Percentiles rank a stretch among this genome's conserved stretches.
Evolutionary conservation across 2,329 filamentous ascomycete species (phyloP).

Genomic region (Pyrenochaeta sp.): DNA sequence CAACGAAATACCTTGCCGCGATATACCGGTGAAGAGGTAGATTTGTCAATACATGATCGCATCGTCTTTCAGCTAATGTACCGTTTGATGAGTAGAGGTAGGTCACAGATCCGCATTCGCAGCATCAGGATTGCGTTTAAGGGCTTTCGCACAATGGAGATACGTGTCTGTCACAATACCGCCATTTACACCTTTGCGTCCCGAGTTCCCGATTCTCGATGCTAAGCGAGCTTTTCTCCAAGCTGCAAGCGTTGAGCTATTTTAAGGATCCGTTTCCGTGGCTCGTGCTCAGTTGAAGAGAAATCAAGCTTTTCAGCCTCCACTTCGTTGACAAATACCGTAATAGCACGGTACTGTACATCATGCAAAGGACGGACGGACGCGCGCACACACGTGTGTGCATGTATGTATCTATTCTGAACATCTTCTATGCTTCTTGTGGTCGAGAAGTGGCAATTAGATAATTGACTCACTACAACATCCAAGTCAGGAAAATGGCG

Average conservation of each 20-base stretch:
- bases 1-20: not conserved
- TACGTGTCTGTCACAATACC: conserved; percentile 2
- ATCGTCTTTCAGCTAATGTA: not conserved
- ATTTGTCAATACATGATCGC: conserved; percentile 6
- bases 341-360: not conserved
- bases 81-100: not conserved
- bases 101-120: not conserved
- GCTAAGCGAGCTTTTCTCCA: not conserved
- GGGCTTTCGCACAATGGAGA: too few species aligned
- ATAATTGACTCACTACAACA: too few species aligned
- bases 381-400: not conserved
- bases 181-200: not conserved
- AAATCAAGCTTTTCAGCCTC: conserved; percentile 3
- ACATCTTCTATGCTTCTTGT: not conserved
- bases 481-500: not conserved
- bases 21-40: not conserved
- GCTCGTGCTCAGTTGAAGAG: conserved; percentile 8
- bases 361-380: not conserved
- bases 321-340: not conserved
- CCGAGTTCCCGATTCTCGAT: not conserved
- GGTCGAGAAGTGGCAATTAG: not conserved
- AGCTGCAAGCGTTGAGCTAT: conserved; percentile 1
- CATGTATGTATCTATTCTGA: not conserved
- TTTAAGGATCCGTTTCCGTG: conserved; percentile 3
- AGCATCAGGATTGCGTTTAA: too few species aligned